Base-by-base conservation (phyloP, 345 rosid genomes). In the Eucalyptus erythrocorys region DNA sequence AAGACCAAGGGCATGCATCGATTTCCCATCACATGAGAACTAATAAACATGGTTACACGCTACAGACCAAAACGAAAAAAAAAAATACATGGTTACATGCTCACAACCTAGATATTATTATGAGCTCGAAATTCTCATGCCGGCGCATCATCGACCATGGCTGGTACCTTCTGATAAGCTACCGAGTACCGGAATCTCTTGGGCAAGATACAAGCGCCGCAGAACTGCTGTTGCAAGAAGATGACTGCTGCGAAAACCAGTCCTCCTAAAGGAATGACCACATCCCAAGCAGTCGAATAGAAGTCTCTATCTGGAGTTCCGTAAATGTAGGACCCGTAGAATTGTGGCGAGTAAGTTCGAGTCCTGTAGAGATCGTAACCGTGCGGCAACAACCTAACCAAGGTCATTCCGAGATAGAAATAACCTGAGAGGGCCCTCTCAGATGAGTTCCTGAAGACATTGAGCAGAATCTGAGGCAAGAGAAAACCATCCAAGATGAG, bases 401-500 rank as follows among this genome's bases (percentile, higher is more conserved):
- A 17, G 68, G 95, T 91, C 13, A 51, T 90, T 10, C 94, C 95
- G 6, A 89, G 32, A 86, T 91, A 93, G 86, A 93, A 94, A 12
- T 71, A 21, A 85, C 57, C 48, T 49, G 93, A 88, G 66, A 95
- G 93, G 34, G 86, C 86, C 34, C 89, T 86, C 92, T 92, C 92
- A 24, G 47, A 88, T 3, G 91, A 92, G 91, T 91, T 91, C 37
- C 51, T 61, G 89, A 95, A 89, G 10, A 91, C 51, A 89, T 94
- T 94, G 90, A 93, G 89, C n/a, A 94, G 90, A 49, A 93, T 90
- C 87, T 93, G 95, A 15, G 96, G 96, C 27, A 93, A 47, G 40
- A 95, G 90, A 42, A 95, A 94, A 17, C 93, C 91, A 80, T 93
- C 94, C 19, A 91, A 87, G 89, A 94, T 88, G 64, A 94, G 87